These are phyloP conservation scores for Tetragonia tetragonoides DNA, from an alignment of 148 eudicot genomes.

Conservation along the genomic window DNA sequence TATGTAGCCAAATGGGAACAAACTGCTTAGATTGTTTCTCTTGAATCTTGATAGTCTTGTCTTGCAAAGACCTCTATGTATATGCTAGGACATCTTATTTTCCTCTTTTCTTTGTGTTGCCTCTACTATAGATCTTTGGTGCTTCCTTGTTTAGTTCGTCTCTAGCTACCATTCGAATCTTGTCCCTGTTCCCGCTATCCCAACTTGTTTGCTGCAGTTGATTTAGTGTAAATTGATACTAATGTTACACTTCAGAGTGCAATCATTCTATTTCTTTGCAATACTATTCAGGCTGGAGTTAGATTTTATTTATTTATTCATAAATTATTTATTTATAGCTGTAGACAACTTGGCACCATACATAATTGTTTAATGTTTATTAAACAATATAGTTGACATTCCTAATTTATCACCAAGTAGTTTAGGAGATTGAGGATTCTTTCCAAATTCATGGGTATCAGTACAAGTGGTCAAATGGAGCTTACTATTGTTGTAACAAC, in stretches of 20 bases:
- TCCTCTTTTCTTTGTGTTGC: no score
- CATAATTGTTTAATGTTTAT: no score
- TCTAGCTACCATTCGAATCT: not conserved
- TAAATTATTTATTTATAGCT: no score
- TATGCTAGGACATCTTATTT: no score
- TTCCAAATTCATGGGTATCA: not conserved
- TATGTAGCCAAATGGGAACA: not conserved
- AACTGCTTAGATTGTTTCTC: not conserved
- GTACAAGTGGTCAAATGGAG: not conserved
- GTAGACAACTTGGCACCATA: no score
- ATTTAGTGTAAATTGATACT: not conserved
- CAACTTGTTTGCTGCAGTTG: not conserved
- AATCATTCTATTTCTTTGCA: not conserved
- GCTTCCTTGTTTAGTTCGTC: not conserved
- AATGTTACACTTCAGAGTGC: not conserved
- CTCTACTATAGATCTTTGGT: not conserved
- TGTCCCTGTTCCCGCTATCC: not conserved
- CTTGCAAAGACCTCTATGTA: no score
- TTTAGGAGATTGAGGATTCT: not conserved
- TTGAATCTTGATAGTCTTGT: no score
- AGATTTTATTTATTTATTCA: no score
- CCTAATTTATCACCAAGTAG: not conserved
- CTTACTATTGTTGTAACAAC: not conserved
- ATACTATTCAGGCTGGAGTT: no score
- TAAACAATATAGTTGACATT: not conserved